Percentiles rank a stretch among this genome's conserved stretches.
Conservation (phyloP, 2,329 filamentous ascomycete genomes). For the Cladophialophora exuberans region DNA sequence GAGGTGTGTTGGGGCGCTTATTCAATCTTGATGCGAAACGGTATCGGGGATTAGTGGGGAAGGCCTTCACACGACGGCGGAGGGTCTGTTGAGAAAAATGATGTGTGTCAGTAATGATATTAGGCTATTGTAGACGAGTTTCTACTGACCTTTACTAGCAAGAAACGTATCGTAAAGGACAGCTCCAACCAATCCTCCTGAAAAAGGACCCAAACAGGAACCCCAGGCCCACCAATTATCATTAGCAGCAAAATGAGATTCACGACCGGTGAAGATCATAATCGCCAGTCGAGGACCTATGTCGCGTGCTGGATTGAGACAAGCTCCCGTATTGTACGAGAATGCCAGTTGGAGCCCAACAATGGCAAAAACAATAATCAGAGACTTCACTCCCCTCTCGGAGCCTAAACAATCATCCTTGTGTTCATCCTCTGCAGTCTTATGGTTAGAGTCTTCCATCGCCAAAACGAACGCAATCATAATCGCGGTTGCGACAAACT, state of each 20-base stretch:
- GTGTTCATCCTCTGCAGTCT: no score
- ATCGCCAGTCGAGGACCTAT: slow-evolving; percentile 41
- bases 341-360: slow-evolving; percentile 38
- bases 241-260: slow-evolving; percentile 32
- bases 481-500: slow-evolving; percentile 42
- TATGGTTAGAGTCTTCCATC: no score
- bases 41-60: no score
- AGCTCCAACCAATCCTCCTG: slow-evolving; percentile 39
- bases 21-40: no score
- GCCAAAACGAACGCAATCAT: slow-evolving; percentile 40
- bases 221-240: slow-evolving; percentile 43
- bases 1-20: no score
- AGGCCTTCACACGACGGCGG: no score
- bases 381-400: slow-evolving; percentile 46
- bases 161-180: slow-evolving; percentile 42
- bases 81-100: no score
- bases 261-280: slow-evolving; percentile 40
- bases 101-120: no score
- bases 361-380: slow-evolving; percentile 51
- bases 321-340: slow-evolving; percentile 43
- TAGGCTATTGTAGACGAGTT: no score
- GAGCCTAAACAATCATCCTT: no score
- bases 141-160: no score
- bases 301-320: slow-evolving; percentile 42
- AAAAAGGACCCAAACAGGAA: slow-evolving; percentile 40